Percentiles rank a stretch among this genome's conserved stretches.
phyloP scores from a whole-genome alignment of 2,329 filamentous ascomycete genomes.

The Fonsecaea pugnacius region DNA sequence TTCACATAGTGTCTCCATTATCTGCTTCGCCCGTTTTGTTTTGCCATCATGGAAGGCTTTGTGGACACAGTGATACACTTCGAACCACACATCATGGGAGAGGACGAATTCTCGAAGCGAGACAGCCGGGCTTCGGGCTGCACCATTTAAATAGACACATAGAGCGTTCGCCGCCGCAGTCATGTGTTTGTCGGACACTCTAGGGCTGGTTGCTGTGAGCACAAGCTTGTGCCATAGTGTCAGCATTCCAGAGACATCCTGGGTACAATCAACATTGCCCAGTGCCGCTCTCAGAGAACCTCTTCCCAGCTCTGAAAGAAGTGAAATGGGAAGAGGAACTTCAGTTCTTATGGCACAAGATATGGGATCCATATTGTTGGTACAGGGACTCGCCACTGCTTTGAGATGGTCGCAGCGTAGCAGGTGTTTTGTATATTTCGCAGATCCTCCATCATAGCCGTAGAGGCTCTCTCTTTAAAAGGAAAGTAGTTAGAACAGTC shows the following conservation, averaged over 20 bases:
- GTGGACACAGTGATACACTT: conserved; percentile 48
- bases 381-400: not conserved
- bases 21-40: conserved; percentile 51
- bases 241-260: conserved; percentile 32
- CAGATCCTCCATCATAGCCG: conserved; percentile 1
- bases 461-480: not conserved
- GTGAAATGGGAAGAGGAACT: conserved; percentile 23
- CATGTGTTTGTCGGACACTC: conserved; percentile 47
- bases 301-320: conserved; percentile 32
- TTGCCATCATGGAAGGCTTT: conserved; percentile 49
- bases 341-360: conserved; percentile 36
- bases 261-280: not conserved
- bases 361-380: conserved; percentile 33
- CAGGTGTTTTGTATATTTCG: not conserved
- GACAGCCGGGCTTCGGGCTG: conserved; percentile 41
- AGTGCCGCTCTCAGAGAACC: conserved; percentile 23
- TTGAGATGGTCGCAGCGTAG: not conserved
- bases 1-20: conserved; percentile 46
- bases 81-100: conserved; percentile 46
- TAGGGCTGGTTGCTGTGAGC: conserved; percentile 47
- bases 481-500: not conserved
- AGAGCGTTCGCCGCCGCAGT: conserved; percentile 51
- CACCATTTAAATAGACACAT: conserved; percentile 49
- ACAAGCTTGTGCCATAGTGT: conserved; percentile 48
- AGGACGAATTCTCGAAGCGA: conserved; percentile 43